Base-by-base conservation (phyloP, 2,329 filamentous ascomycete species). In the Catunica adiposa region DNA sequence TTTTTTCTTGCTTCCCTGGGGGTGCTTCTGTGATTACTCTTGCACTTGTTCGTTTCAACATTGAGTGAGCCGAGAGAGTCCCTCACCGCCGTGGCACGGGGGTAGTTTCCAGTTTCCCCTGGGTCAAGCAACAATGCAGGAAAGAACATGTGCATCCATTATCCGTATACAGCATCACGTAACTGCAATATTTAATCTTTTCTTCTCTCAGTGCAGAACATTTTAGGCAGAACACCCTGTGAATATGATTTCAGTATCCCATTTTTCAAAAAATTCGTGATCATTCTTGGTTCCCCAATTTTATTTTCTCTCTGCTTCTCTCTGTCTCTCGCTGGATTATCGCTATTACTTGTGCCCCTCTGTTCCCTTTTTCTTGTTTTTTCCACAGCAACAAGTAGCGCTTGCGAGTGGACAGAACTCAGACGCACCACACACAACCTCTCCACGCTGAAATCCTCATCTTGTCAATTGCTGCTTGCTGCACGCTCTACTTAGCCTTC, bases 121-220 rank as follows among this genome's bases (percentile, higher is more conserved):
- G 23, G 38, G 25, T n/a, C 38, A 54, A 54, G 23, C 52, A 31
- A 31, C 52, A 44, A 54, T 38, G n/a, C 26, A 44, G 34, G 26
- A 34, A 26, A 54, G 25, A 31, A 42, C 38, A 31, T 46, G 15
- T 31, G 22, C 25, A 44, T 15, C 40, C 40, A 34, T 34, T 11
- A 34, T 34, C 29, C 5, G n/a, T n/a, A 34, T 34, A 34, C 5
- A 34, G 11, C 29, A 34, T 34, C 29, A 34, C 29, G 29, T 34
- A 34, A 34, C 29, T 34, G 29, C 11, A 34, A 11, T 34, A 34
- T 34, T 34, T 34, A 11, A 11, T 34, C 29, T 34, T 11, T 34
- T 11, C 29, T 34, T 5, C 29, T 34, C 11, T 34, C 11, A 5
- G 29, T 34, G 29, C 29, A 34, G 11, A 34, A 11, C 11, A 5